Percentiles rank a stretch among this genome's conserved stretches.
Conservation (phyloP, 1,284 basidiomycete species). For the Rhodotorula sp. region DNA sequence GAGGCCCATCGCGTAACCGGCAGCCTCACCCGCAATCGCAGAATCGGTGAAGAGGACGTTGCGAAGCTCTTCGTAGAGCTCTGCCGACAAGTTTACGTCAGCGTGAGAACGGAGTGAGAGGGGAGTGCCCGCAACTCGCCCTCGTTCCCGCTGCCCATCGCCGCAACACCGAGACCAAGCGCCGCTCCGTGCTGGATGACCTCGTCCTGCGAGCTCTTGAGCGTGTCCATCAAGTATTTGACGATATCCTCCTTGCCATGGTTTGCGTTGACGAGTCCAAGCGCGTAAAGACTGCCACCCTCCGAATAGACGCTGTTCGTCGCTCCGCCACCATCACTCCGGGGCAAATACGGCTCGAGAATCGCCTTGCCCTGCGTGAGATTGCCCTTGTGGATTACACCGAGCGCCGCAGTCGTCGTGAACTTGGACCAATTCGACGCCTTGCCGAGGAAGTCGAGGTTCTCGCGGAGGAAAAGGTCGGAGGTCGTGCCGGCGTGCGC, state of each 20-base stretch:
- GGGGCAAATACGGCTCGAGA: conserved; percentile 86
- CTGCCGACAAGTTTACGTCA: conserved; percentile 48
- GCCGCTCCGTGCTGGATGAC: conserved; percentile 94
- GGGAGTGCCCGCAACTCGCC: conserved; percentile 46
- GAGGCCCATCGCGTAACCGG: conserved; percentile 93
- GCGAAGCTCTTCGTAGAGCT: conserved; percentile 87
- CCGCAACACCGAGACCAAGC: conserved; percentile 85
- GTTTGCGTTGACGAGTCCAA: conserved; percentile 87
- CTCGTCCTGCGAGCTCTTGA: conserved; percentile 65
- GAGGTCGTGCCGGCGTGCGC: conserved; percentile 94
- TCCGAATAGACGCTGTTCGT: conserved; percentile 70
- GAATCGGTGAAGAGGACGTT: conserved; percentile 84
- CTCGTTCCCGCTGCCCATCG: conserved; percentile 81
- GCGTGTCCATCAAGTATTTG: conserved; percentile 69
- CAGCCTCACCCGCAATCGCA: conserved; percentile 87
- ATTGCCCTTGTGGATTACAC: conserved; percentile 94
- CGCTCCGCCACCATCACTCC: conserved; percentile 55
- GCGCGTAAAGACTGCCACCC: conserved; percentile 85
- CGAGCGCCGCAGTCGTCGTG: conserved; percentile 88
- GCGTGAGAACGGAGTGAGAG: background rate
- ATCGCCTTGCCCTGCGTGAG: conserved; percentile 88
- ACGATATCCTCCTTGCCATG: conserved; percentile 61
- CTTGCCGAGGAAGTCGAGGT: conserved; percentile 88
- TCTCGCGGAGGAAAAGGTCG: conserved; percentile 85
- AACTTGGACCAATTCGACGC: conserved; percentile 98